Evolutionary conservation across 768 basidiomycete genomes (phyloP), one percentile per base, ranked within the genome.

Genomic region (Strobilomyces confusus): DNA sequence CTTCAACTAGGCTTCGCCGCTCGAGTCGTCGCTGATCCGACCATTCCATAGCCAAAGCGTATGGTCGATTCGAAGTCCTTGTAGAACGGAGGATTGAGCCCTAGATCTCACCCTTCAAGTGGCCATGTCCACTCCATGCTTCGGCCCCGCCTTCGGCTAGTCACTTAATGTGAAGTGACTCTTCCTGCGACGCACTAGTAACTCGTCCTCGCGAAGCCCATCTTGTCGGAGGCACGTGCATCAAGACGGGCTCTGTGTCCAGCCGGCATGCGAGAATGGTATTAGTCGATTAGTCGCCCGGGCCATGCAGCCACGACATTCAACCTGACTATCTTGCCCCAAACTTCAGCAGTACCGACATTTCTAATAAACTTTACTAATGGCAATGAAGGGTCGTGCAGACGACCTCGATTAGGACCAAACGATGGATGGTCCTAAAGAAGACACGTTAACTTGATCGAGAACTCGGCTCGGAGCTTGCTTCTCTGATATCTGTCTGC

Each of bases 151-250:
- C 19, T 30, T 33, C 11, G 20, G 36, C 15, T 41, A 1, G n/a
- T 41, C 30, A 14, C 25, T 44, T n/a, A 26, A 9, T 9, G n/a
- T 37, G 19, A 23, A 33, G n/a, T 20, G 17, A 25, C 40, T 25
- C 12, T 46, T 30, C 34, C 14, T 32, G n/a, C n/a, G n/a, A n/a
- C 15, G 42, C 37, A 33, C 15, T 36, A 23, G 14, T 0, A 11
- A 37, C 45, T 36, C 17, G 44, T 45, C 49, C 44, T 56, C 49
- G 49, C 58, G 60, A 63, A 57, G 49, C 55, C 53, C 63, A 56
- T 51, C 60, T 59, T 59, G 57, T 48, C 48, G 54, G 57, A 59
- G 34, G 42, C 19, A 23, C 9, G 14, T 44, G 49, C 25, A 13
- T 38, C 34, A 51, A 48, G 63, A 22, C 15, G 48, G 13, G 44